Base-by-base conservation (phyloP, 345 rosid genomes). In the Populus alba region DNA sequence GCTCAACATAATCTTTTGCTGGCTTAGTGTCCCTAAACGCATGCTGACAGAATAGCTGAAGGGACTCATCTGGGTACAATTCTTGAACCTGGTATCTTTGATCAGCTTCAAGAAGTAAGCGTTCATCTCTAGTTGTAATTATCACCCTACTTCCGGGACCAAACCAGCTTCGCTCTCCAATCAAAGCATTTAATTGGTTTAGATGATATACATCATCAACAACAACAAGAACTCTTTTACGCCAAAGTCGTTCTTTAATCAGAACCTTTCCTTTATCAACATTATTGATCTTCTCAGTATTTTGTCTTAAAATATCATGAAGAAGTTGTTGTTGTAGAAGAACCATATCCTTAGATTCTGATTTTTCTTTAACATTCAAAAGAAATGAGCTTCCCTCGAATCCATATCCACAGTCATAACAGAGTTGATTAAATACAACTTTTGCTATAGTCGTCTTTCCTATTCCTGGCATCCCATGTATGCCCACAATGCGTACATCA, bases 141-240 rank as follows among this genome's bases (percentile, higher is more conserved):
- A 77, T 61, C 3, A 77, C 13, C 27, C 31, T 77, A 27, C 80
- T 77, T 70, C 74, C 80, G 1, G 17, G 20, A 27, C 33, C 8
- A 70, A 70, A 39, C 70, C 69, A 61, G 18, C 22, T 47, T 8
- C 4, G 37, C 75, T 38, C 62, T 70, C 80, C 80, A 10, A 70
- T 43, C 1, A 77, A 23, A 10, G 67, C 67, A 16, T 69, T 29
- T 20, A 77, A 25, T 61, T 77, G 74, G 3, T 77, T 16, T 45
- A 18, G 2, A 4, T 70, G 53, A 38, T 57, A 57, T 8, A 70
- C 75, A 59, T 70, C 80, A 57, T 77, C 75, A 59, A 77, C 59
- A 70, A 77, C 80, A 59, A 77, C 27, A 27, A 77, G 69, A 17
- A 77, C 57, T 59, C 43, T 70, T 35, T 33, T 49, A 62, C 47